Base-by-base conservation (phyloP, 177 flowering plant genomes). In the Vitis hybrid region DNA sequence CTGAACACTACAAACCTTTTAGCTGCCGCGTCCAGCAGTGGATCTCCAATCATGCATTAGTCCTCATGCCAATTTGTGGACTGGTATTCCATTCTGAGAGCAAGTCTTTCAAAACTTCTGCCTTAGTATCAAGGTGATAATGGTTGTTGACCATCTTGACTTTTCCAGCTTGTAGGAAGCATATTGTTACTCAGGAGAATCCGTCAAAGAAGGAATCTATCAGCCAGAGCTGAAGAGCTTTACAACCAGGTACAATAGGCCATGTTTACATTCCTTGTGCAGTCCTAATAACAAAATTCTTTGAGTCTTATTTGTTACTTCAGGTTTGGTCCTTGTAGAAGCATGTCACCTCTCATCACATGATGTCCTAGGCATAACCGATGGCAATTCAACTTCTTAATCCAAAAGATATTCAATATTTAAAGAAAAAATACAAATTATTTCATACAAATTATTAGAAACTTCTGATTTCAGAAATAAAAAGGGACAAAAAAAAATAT, bases 181-280 rank as follows among this genome's bases (percentile, higher is more conserved):
- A 67, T 65, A 16, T 60, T 75, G 18, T 48, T 86, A 56, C 51
- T 83, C 52, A 58, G 66, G 74, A 90, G 75, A 79, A 58, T 80
- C 51, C 85, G 75, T 33, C 75, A 73, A 65, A 86, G 83, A 62
- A 67, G 69, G 50, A 72, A 78, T 56, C 64, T 89, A 45, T 75
- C 89, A 21, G 79, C 22, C 21, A 85, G 97, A 84, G 90, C 80
- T 45, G 99, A 93, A 67, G 85, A 90, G 72, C 87, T 96, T 66
- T 94, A 94, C 71, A 70, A 77, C 52, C 93, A 91, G 95, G 97
- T 92, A 80, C 22, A 52, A 11, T 31, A 63, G 9, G n/a, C 10
- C 62, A 57, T 59, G 12, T 21, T 16, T 56, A 3, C 48, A 51
- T 14, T 62, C 45, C 7, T 58, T 57, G 4, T 50, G 13, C 52